Percentiles rank a stretch among this genome's conserved stretches.
Evolutionary conservation across 1,139 yeast species (phyloP).

Genomic region (Nakaseomyces kungkrabaensis): DNA sequence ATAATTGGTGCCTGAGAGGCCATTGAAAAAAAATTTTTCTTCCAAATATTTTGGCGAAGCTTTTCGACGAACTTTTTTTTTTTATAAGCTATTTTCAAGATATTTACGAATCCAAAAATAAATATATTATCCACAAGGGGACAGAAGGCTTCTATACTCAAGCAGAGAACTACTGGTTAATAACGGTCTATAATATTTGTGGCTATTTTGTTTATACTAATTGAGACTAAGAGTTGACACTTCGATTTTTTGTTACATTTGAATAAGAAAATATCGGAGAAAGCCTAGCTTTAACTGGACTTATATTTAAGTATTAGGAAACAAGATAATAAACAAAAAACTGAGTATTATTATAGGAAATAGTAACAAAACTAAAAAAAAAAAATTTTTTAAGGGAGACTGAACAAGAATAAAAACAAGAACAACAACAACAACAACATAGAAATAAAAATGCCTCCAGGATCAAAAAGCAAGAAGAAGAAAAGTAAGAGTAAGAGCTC

Average conservation of each 20-base stretch:
- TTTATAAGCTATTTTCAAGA: neutral
- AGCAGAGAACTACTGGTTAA: too few relatives aligned
- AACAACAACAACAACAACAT: neutral
- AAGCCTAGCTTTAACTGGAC: neutral
- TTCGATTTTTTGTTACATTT: too few relatives aligned
- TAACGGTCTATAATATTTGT: too few relatives aligned
- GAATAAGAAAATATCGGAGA: neutral
- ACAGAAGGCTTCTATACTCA: too few relatives aligned
- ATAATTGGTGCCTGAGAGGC: too few relatives aligned
- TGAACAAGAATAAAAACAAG: neutral
- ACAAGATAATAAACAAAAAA: too few relatives aligned
- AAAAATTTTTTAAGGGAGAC: neutral
- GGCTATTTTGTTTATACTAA: too few relatives aligned
- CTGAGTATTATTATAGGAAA: too few relatives aligned
- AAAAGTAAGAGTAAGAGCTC: conserved; percentile 17
- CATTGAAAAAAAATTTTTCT: neutral
- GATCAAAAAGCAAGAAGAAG: conserved; percentile 23
- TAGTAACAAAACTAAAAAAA: too few relatives aligned
- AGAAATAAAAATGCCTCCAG: conserved; percentile 1
- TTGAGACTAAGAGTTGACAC: too few relatives aligned
- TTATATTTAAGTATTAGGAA: neutral
- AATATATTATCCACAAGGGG: neutral
- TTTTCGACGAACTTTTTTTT: neutral
- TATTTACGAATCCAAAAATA: too few relatives aligned
- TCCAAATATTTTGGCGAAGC: neutral